A percentile compares a stretch with the other conserved stretches of the same genome.
phyloP scores from a whole-genome alignment of 164 flowering plant species.

The Taxillus chinensis region DNA sequence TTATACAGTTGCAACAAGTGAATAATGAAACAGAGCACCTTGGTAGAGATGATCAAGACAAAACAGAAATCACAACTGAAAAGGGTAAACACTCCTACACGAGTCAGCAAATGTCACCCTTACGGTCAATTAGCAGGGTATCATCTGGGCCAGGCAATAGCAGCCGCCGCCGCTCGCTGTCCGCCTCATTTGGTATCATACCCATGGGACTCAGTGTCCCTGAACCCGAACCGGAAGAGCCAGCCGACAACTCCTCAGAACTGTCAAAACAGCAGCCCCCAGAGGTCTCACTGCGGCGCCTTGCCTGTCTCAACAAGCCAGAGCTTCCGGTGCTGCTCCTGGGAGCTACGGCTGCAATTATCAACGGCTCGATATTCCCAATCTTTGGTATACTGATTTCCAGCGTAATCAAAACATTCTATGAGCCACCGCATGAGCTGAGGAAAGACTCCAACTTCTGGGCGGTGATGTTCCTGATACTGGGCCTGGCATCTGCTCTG shows the following conservation, averaged over 20 bases:
- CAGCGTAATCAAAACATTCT: conserved; percentile 27
- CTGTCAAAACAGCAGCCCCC: conserved; percentile 9
- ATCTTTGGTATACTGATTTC: conserved; percentile 39
- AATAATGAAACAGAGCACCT: conserved; percentile 19
- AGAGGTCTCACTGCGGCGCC: conserved; percentile 31
- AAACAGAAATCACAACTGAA: conserved; percentile 14
- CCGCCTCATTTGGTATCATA: conserved; percentile 22
- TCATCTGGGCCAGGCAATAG: conserved; percentile 36
- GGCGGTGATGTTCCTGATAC: conserved; percentile 38
- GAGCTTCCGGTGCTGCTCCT: conserved; percentile 33
- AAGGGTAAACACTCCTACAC: conserved; percentile 17
- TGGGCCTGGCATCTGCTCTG: conserved; percentile 29
- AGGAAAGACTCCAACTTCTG: conserved; percentile 41
- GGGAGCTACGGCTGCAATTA: conserved; percentile 30
- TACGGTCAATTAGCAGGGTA: conserved; percentile 28
- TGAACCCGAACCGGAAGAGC: conserved; percentile 6
- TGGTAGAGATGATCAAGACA: conserved; percentile 12
- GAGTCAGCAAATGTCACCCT: conserved; percentile 19
- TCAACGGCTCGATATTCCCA: conserved; percentile 39
- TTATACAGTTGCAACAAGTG: conserved; percentile 44
- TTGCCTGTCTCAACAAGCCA: conserved; percentile 49
- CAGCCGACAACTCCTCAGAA: conserved; percentile 1
- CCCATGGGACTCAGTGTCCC: conserved; percentile 17
- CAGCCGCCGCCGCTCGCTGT: conserved; percentile 30
- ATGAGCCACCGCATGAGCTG: conserved; percentile 26